A percentile compares a stretch with the other conserved stretches of the same genome.
Evolutionary conservation across 2,329 filamentous ascomycete species (phyloP).

Genomic region (Clarireedia hainanense): DNA sequence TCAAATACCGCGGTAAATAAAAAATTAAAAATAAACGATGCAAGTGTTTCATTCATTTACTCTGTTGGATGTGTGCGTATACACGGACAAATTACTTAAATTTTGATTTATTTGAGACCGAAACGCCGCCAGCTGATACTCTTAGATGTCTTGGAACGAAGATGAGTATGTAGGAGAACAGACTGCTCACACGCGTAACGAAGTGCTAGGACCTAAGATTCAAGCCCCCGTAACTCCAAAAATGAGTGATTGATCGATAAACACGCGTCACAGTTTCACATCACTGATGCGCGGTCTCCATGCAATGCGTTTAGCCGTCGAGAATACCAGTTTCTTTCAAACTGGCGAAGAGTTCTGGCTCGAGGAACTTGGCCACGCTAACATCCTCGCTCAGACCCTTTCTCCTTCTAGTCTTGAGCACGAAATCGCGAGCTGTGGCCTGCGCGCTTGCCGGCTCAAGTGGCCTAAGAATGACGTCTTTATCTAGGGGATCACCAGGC

Average conservation of each 20-base stretch:
- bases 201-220: too few species aligned
- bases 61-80: too few species aligned
- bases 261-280: not conserved
- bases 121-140: too few species aligned
- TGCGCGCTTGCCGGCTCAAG: constrained; percentile 83
- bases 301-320: constrained; percentile 41
- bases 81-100: too few species aligned
- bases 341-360: constrained; percentile 85
- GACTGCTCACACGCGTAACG: too few species aligned
- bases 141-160: too few species aligned
- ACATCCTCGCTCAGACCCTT: constrained; percentile 96
- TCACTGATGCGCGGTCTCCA: not conserved
- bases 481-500: constrained; percentile 89
- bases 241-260: not conserved
- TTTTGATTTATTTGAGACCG: too few species aligned
- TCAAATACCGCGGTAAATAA: too few species aligned
- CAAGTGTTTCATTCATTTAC: too few species aligned
- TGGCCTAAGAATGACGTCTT: constrained; percentile 71
- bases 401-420: constrained; percentile 85
- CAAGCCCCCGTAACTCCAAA: too few species aligned
- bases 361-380: constrained; percentile 89
- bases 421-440: constrained; percentile 89
- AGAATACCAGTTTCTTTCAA: constrained; percentile 84
- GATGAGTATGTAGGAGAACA: too few species aligned
- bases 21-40: too few species aligned